phyloP scores from a whole-genome alignment of 2,329 filamentous ascomycete genomes.

The Mycosphaerella sp. region DNA sequence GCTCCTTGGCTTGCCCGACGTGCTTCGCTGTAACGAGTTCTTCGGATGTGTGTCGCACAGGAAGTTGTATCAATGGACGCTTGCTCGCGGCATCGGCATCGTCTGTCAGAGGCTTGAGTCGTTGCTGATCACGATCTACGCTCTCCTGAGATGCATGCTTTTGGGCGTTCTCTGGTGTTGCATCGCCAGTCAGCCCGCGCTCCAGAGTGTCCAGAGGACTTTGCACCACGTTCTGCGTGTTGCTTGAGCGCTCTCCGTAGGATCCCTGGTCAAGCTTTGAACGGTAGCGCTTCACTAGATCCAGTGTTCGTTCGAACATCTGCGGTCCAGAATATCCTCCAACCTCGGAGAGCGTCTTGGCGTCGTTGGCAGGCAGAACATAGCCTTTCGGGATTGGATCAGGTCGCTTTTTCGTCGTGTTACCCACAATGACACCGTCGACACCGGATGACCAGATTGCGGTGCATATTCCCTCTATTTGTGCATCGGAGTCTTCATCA shows the following conservation, averaged over 20 bases:
- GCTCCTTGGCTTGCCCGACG: slow-evolving; percentile 8
- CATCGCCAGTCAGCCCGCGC: neutral
- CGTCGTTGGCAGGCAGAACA: slow-evolving; percentile 60
- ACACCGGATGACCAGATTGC: slow-evolving; percentile 79
- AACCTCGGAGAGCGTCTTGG: slow-evolving; percentile 60
- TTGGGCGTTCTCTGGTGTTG: slow-evolving; percentile 2
- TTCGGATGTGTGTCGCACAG: slow-evolving; percentile 27
- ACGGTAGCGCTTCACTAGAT: slow-evolving; percentile 74
- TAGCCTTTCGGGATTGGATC: slow-evolving; percentile 64
- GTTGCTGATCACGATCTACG: slow-evolving; percentile 28
- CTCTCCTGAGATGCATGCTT: slow-evolving; percentile 20
- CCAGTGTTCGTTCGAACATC: slow-evolving; percentile 73
- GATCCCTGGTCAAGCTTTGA: slow-evolving; percentile 43
- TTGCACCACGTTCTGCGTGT: slow-evolving; percentile 12
- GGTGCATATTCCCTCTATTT: slow-evolving; percentile 82
- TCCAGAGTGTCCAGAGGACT: slow-evolving; percentile 7
- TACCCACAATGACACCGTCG: slow-evolving; percentile 92
- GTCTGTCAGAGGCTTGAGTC: slow-evolving; percentile 30
- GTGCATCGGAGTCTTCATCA: slow-evolving; percentile 79
- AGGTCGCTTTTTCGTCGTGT: slow-evolving; percentile 82
- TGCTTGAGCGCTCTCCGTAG: slow-evolving; percentile 17
- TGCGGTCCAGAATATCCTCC: slow-evolving; percentile 89
- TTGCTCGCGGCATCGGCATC: slow-evolving; percentile 28
- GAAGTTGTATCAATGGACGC: slow-evolving; percentile 31
- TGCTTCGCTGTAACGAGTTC: slow-evolving; percentile 8